These are phyloP conservation scores for Ajuga reptans DNA, from an alignment of 305 asterid species.

Conservation along the genomic window DNA sequence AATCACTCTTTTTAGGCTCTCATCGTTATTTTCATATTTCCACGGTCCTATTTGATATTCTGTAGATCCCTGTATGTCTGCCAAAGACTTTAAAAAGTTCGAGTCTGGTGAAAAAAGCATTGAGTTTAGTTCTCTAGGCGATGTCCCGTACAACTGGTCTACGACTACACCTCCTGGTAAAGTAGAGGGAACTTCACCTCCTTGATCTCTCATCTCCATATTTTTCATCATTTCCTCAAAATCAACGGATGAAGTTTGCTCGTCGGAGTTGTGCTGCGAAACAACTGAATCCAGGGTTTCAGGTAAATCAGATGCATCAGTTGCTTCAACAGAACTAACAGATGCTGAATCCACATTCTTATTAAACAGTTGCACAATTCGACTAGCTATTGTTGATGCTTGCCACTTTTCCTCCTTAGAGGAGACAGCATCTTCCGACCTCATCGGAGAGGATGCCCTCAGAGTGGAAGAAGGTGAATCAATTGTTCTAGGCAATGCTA, in stretches of 20 bases:
- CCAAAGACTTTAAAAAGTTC: slow-evolving; percentile 39
- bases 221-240: slow-evolving; percentile 64
- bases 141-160: slow-evolving; percentile 52
- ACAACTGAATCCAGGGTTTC: slow-evolving; percentile 36
- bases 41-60: slow-evolving; percentile 68
- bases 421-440: slow-evolving; percentile 47
- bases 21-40: slow-evolving; percentile 59
- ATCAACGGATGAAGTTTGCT: slow-evolving; percentile 38
- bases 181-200: slow-evolving; percentile 54
- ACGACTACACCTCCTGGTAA: slow-evolving; percentile 73
- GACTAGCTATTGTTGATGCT: slow-evolving; percentile 59
- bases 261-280: slow-evolving; percentile 41
- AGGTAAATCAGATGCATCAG: slow-evolving; percentile 43
- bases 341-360: slow-evolving; percentile 53
- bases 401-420: slow-evolving; percentile 53
- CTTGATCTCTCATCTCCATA: slow-evolving; percentile 59
- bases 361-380: slow-evolving; percentile 74
- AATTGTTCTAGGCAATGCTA: slow-evolving; percentile 30
- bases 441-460: slow-evolving; percentile 54
- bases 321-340: slow-evolving; percentile 33
- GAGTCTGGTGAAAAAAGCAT: slow-evolving; percentile 73
- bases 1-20: slow-evolving; percentile 53
- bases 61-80: slow-evolving; percentile 58
- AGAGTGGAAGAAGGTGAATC: slow-evolving; percentile 44
- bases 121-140: slow-evolving; percentile 61